Conservation (phyloP, 805 yeast genomes). For the Phaffomyces thermotolerans region DNA sequence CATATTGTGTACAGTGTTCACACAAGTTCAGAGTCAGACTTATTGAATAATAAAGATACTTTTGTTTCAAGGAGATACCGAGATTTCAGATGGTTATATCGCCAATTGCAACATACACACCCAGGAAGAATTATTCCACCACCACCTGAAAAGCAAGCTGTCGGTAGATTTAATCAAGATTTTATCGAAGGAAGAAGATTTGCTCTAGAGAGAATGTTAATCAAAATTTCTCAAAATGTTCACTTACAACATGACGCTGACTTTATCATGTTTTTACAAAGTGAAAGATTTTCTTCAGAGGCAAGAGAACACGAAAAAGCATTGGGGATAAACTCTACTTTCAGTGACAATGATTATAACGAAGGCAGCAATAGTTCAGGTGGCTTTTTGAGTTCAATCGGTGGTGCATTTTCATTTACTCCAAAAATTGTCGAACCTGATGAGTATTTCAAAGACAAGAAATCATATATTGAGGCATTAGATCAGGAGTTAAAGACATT, state of each 20-base stretch:
- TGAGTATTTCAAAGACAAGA: constrained; percentile 65
- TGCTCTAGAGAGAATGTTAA: constrained; percentile 81
- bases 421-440: constrained; percentile 72
- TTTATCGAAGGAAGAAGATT: constrained; percentile 82
- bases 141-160: constrained; percentile 90
- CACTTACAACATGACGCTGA: constrained; percentile 64
- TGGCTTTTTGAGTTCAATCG: constrained; percentile 64
- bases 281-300: constrained; percentile 63
- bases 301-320: constrained; percentile 59
- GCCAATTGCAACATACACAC: constrained; percentile 76
- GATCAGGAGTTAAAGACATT: constrained; percentile 68
- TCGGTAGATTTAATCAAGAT: constrained; percentile 86
- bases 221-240: constrained; percentile 53
- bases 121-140: constrained; percentile 93
- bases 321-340: constrained; percentile 36
- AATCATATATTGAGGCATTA: constrained; percentile 57
- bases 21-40: constrained; percentile 39
- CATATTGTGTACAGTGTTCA: constrained; percentile 82
- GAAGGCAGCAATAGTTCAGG: constrained; percentile 33
- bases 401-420: constrained; percentile 55
- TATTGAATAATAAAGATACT: constrained; percentile 32
- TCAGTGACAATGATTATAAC: constrained; percentile 20
- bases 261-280: constrained; percentile 68
- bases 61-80: constrained; percentile 78
- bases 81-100: constrained; percentile 92